These are phyloP conservation scores for Gossypium turneri DNA, from an alignment of 345 rosid species.

Conservation along the genomic window DNA sequence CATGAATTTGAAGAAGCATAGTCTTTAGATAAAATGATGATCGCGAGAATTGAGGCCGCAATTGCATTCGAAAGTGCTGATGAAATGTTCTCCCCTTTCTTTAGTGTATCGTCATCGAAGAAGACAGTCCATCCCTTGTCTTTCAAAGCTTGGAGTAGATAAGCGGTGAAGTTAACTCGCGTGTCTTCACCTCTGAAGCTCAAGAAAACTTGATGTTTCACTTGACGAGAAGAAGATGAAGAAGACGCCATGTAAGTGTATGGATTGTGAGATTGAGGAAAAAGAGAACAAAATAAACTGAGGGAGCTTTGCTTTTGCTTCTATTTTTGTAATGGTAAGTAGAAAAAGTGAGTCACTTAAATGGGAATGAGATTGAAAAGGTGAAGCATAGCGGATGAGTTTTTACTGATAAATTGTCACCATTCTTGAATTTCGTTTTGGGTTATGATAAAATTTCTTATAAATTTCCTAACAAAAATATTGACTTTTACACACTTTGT, in stretches of 20 bases:
- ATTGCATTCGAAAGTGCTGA: not conserved
- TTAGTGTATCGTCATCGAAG: not conserved
- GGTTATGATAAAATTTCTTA: too few relatives aligned
- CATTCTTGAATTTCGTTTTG: too few relatives aligned
- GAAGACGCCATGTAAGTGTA: not conserved
- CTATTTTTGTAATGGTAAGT: too few relatives aligned
- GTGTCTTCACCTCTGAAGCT: not conserved
- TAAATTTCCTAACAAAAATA: too few relatives aligned
- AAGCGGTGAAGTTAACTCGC: not conserved
- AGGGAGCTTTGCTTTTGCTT: too few relatives aligned
- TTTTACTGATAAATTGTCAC: too few relatives aligned
- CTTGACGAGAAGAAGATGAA: not conserved
- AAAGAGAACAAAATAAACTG: too few relatives aligned
- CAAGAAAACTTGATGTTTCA: not conserved
- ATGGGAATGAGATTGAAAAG: too few relatives aligned
- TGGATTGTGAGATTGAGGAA: too few relatives aligned
- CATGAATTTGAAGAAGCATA: conserved; percentile 9
- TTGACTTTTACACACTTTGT: too few relatives aligned
- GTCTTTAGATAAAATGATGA: not conserved
- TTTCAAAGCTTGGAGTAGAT: not conserved
- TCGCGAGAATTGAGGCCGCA: not conserved
- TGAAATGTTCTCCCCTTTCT: not conserved
- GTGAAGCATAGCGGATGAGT: too few relatives aligned
- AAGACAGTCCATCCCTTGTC: not conserved
- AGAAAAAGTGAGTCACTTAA: too few relatives aligned